Percentiles rank a stretch among this genome's conserved stretches.
phyloP scores from a whole-genome alignment of 768 basidiomycete species.

The Suillus sp. region DNA sequence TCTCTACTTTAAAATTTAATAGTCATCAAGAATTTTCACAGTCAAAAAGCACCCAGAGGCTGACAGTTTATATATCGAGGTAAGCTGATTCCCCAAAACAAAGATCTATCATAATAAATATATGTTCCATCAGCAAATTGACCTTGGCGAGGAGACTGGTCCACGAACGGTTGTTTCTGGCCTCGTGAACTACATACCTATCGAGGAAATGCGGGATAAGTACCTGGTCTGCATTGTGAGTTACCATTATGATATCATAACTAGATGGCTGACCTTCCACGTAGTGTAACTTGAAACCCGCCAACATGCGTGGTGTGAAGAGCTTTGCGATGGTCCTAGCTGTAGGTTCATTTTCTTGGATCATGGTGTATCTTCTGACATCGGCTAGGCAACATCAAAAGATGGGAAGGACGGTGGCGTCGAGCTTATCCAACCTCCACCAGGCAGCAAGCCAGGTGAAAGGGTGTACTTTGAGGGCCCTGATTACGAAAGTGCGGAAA shows the following conservation, averaged over 20 bases:
- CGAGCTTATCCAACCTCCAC: slow-evolving; percentile 88
- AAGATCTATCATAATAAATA: slow-evolving; percentile 7
- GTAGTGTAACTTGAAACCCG: slow-evolving; percentile 93
- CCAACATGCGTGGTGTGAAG: slow-evolving; percentile 95
- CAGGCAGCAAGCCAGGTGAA: slow-evolving; percentile 86
- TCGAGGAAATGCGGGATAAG: slow-evolving; percentile 88
- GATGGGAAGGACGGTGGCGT: slow-evolving; percentile 89
- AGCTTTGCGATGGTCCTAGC: slow-evolving; percentile 98
- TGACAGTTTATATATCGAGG: slow-evolving; percentile 96
- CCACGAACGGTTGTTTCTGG: slow-evolving; percentile 97
- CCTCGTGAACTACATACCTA: slow-evolving; percentile 93
- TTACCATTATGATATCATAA: slow-evolving; percentile 3
- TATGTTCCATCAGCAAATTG: slow-evolving; percentile 73
- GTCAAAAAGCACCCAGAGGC: slow-evolving; percentile 97
- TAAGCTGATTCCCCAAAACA: slow-evolving; percentile 29
- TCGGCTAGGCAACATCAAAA: slow-evolving; percentile 78
- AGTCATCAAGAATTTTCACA: slow-evolving; percentile 32
- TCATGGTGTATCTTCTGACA: slow-evolving; percentile 6
- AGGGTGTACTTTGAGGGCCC: slow-evolving; percentile 93
- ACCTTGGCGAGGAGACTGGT: slow-evolving; percentile 92
- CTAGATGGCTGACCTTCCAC: slow-evolving; percentile 5
- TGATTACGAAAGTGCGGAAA: slow-evolving; percentile 72
- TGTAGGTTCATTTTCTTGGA: slow-evolving; percentile 39
- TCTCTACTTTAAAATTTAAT: not conserved
- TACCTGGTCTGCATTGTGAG: slow-evolving; percentile 82